Base-by-base conservation (phyloP, 1,284 basidiomycete genomes). In the Ceratorhiza oryzae-sativae region DNA sequence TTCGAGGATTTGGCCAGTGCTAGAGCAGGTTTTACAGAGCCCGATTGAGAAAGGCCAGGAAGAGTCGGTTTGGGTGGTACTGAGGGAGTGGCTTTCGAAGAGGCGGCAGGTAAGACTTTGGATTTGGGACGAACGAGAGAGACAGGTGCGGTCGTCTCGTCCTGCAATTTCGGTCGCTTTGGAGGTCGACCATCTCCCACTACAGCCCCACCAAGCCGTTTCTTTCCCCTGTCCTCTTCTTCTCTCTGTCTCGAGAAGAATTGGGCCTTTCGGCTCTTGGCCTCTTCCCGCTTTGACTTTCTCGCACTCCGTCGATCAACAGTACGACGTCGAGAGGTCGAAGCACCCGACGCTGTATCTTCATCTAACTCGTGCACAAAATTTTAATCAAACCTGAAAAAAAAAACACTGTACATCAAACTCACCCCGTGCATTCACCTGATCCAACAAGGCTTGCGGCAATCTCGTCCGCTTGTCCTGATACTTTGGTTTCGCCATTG, bases 381-480 rank as follows among this genome's bases (percentile, higher is more conserved):
- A 39, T 55, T 13, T 20, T 12, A 67, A 27, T 5, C 18, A 34
- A 41, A 32, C 9, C 4, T n/a, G 30, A 39, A 15, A 23, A 67
- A 2, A 3, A 3, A 25, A 39, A 39, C 36, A 39, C 13, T 13
- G 13, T 39, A 39, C 13, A 39, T 39, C 39, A 53, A 27, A 55
- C 13, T 23, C 30, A 58, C 65, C 65, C 41, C 45, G 41, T 20
- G 65, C 27, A n/a, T 70, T 70, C 3, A 70, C 39, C 65, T 70
- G 39, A 15, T 70, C 65, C 9, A 70, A 27, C 27, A 70, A 23
- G 3, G 53, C 36, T 27, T 70, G 65, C 32, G 65, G 65, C 18
- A 70, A 48, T 45, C 56, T 70, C 13, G 65, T 58, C 20, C 65
- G 65, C 41, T 58, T 56, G 20, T 70, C 65, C 18, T 58, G 48